phyloP scores from a whole-genome alignment of 2,329 filamentous ascomycete species.

The Nothophaeocryptopus gaeumannii region DNA sequence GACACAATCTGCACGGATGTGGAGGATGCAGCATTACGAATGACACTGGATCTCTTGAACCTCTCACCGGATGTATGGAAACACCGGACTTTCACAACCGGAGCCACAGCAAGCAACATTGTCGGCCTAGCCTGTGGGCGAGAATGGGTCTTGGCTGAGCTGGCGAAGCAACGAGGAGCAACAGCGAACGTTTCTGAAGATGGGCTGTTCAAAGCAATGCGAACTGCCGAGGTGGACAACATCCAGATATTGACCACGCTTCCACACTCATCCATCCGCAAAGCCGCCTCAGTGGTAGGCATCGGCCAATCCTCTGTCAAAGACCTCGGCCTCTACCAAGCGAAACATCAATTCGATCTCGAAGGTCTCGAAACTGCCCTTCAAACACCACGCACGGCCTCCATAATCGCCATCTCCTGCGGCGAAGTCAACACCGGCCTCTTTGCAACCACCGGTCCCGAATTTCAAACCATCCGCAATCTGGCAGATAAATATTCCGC shows the following conservation, averaged over 20 bases:
- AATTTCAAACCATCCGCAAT: slow-evolving; percentile 61
- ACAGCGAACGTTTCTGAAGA: slow-evolving; percentile 60
- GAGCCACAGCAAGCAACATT: slow-evolving; percentile 63
- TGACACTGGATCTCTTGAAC: slow-evolving; percentile 66
- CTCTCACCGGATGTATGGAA: slow-evolving; percentile 59
- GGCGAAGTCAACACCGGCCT: slow-evolving; percentile 89
- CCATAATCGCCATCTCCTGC: slow-evolving; percentile 75
- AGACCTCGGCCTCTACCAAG: slow-evolving; percentile 52
- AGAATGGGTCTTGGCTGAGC: slow-evolving; percentile 59
- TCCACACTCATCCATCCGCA: slow-evolving; percentile 78
- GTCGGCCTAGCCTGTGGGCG: slow-evolving; percentile 67
- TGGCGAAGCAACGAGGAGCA: slow-evolving; percentile 35
- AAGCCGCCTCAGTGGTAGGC: slow-evolving; percentile 79
- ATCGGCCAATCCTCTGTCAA: slow-evolving; percentile 69
- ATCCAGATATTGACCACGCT: slow-evolving; percentile 77
- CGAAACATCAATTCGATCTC: slow-evolving; percentile 70
- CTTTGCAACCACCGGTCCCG: slow-evolving; percentile 64
- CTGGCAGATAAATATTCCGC: slow-evolving; percentile 71
- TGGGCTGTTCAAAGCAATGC: slow-evolving; percentile 67
- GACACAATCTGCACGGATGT: slow-evolving; percentile 75
- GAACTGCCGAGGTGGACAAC: slow-evolving; percentile 59
- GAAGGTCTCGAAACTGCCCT: slow-evolving; percentile 62
- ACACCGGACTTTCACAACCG: slow-evolving; percentile 79
- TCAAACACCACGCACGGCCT: slow-evolving; percentile 52
- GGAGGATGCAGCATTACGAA: slow-evolving; percentile 67